Evolutionary conservation across 352 stramenopile species (phyloP), one percentile per base, ranked within the genome.

Genomic region (Globisporangium nodosum): DNA sequence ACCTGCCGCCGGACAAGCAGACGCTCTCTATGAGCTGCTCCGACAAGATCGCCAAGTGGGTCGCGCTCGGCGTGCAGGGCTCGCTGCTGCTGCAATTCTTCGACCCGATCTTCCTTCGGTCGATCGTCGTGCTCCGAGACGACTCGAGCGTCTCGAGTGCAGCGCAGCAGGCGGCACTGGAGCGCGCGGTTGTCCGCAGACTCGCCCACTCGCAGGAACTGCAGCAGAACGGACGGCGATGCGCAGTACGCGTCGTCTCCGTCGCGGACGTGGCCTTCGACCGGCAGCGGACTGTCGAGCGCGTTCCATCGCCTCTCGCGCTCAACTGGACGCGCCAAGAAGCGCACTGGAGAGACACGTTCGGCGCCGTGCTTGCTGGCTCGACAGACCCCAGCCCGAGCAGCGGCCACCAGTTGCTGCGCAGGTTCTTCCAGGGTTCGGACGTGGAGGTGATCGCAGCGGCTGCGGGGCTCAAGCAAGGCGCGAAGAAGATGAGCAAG

Each of bases 1-100:
- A 98, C 68, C 69, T 98, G 20, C 81, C 88, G 11, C 31, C 58
- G 20, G 74, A 90, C 54, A 88, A 95, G 50, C 86, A 92, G 69
- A 96, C 88, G 52, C 68, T 87, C 42, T 96, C 84, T 3, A 96
- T 98, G 88, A 97, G 90, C 46, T 98, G 93, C 68, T 96, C 85
- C 11, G 91, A 98, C 65, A 98, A 98, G 73, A 48, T 98, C 50
- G 78, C 88, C 39, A 81, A 83, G 66, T 98, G 93, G 93, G 78
- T 73, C 37, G 60, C 76, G 9, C 27, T 90, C 5, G 93, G 93
- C 9, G 58, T 97, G 11, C 88, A 97, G 54, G 92, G 93, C 52
- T 70, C 63, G 8, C 52, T 92, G 45, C 59, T 94, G 43, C 61
- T 84, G 49, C 72, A 77, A 40, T 90, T 75, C 69, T 91, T 79